These are phyloP conservation scores for Leccinum solheimii DNA, from an alignment of 1,284 basidiomycete genomes.

Conservation along the genomic window DNA sequence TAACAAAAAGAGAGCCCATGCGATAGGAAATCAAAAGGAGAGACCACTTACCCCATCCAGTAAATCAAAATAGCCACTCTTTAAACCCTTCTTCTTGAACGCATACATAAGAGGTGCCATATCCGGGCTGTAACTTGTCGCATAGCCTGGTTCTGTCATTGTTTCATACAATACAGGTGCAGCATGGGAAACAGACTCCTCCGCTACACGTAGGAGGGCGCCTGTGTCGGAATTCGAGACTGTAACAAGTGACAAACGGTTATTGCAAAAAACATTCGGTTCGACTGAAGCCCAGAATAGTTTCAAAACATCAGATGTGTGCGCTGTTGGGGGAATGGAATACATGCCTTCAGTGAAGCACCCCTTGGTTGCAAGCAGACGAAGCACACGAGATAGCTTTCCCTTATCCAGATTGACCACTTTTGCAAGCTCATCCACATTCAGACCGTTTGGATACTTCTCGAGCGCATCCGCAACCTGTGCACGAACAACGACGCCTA, in stretches of 20 bases:
- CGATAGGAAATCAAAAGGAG: neutral
- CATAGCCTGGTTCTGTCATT: slow-evolving; percentile 28
- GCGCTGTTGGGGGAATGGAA: neutral
- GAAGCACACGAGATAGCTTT: slow-evolving; percentile 35
- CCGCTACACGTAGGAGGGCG: slow-evolving; percentile 11
- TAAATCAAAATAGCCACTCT: slow-evolving; percentile 19
- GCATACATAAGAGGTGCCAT: slow-evolving; percentile 31
- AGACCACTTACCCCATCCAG: neutral
- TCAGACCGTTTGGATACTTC: slow-evolving; percentile 27
- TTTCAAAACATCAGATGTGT: neutral
- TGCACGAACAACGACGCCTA: slow-evolving; percentile 23
- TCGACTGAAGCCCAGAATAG: slow-evolving; percentile 14
- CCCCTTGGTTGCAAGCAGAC: slow-evolving; percentile 34
- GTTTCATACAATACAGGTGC: slow-evolving; percentile 25
- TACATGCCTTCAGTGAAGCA: slow-evolving; percentile 34
- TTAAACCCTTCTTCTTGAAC: slow-evolving; percentile 18
- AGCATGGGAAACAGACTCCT: slow-evolving; percentile 18
- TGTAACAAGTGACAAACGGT: slow-evolving; percentile 30
- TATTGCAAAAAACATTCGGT: slow-evolving; percentile 30
- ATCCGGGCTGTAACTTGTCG: slow-evolving; percentile 17
- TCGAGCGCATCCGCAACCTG: slow-evolving; percentile 28
- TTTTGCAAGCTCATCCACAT: slow-evolving; percentile 26
- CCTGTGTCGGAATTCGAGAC: slow-evolving; percentile 14
- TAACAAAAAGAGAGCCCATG: slow-evolving; percentile 7
- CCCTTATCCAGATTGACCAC: slow-evolving; percentile 27